phyloP scores from a whole-genome alignment of 2,329 filamentous ascomycete species.

The Colletotrichum tanaceti region DNA sequence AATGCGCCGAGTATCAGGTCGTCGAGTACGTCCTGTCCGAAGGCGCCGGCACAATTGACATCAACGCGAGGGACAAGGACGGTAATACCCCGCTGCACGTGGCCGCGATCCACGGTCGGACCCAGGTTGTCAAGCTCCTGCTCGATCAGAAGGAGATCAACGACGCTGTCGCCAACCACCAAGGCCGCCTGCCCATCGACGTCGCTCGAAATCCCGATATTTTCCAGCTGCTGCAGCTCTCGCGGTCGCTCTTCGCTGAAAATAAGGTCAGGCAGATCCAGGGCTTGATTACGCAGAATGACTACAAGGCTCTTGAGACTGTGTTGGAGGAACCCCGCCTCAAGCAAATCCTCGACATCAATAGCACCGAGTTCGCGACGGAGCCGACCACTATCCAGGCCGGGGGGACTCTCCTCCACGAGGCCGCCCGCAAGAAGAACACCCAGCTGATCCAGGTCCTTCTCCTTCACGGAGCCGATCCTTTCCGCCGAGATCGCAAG shows the following conservation, averaged over 20 bases:
- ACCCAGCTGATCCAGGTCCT: conserved; percentile 89
- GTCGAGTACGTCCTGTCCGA: conserved; percentile 94
- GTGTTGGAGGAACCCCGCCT: conserved; percentile 87
- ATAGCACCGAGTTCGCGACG: conserved; percentile 87
- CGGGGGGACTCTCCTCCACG: conserved; percentile 93
- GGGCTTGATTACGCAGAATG: conserved; percentile 75
- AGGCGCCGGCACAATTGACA: conserved; percentile 74
- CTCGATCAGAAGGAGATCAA: conserved; percentile 87
- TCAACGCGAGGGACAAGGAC: conserved; percentile 92
- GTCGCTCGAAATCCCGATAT: conserved; percentile 93
- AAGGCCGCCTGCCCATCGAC: conserved; percentile 87
- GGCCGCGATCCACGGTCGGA: conserved; percentile 84
- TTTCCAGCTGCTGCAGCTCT: conserved; percentile 92
- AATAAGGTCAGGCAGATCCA: conserved; percentile 87
- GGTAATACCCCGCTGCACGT: conserved; percentile 94
- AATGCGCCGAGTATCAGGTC: conserved; percentile 92
- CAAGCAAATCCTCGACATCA: conserved; percentile 90
- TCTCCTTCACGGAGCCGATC: conserved; percentile 93
- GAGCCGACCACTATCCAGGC: conserved; percentile 81
- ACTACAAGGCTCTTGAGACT: conserved; percentile 82
- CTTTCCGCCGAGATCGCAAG: conserved; percentile 93
- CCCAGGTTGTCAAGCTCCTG: conserved; percentile 82
- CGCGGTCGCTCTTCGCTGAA: conserved; percentile 90
- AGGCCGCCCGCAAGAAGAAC: conserved; percentile 90
- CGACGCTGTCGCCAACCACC: conserved; percentile 85